Base-by-base conservation (phyloP, 2,329 filamentous ascomycete species). In the Lachnellula subtilissima region DNA sequence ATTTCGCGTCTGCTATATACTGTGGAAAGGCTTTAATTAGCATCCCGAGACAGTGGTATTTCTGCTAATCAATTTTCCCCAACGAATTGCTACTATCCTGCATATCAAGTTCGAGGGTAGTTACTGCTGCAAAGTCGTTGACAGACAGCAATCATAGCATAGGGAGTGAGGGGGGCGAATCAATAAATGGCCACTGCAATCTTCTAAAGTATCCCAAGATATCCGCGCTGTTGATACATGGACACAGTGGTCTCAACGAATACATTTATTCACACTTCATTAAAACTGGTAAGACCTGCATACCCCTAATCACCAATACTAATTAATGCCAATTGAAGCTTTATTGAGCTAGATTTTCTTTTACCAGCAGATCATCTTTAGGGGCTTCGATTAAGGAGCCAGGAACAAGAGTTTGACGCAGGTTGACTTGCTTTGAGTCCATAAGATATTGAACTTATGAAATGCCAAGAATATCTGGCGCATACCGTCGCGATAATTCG, bases 321-420 rank as follows among this genome's bases (percentile, higher is more conserved):
- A 78, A 61, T 64, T 75, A 78, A 61, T 64, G 71, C 73, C 4
- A 73, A 70, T 8, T 61, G 64, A 28, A 72, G 69, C 48, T 74
- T 72, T 64, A 67, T 77, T 0, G 76, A 78, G 60, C 66, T 73
- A 69, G 2, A 78, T 78, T 36, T 70, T 64, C 17, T 76, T 67
- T 52, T 54, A 75, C 73, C 58, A 70, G 60, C 11, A 71, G 75
- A 7, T 62, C 64, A 73, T 54, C 50, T 73, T 52, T 61, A 12
- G 19, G 4, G 23, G 19, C n/a, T 28, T 48, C 57, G 43, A 53
- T 49, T 53, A 22, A 55, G 48, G 11, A 54, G 48, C 40, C 50
- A 60, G 59, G 57, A 58, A 60, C 56, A 48, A 48, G 43, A 51
- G 40, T 42, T 47, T 37, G 25, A 53, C 51, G 58, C 50, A 58